Base-by-base conservation (phyloP, 2,329 filamentous ascomycete species). In the Madurella fahalii region DNA sequence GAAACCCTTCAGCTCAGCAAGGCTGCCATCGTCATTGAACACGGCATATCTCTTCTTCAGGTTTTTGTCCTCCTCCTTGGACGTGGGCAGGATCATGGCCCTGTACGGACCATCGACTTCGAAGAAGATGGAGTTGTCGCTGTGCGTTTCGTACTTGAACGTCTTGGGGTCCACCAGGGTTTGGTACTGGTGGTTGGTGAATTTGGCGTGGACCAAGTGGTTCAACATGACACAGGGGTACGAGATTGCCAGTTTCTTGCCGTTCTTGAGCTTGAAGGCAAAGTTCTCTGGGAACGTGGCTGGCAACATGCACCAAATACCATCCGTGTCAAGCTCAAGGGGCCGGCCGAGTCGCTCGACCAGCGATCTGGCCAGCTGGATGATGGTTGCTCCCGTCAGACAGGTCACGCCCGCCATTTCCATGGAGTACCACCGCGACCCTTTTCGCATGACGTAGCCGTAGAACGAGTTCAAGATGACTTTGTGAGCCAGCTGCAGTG, bases 181-280 rank as follows among this genome's bases (percentile, higher is more conserved):
- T 75, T 99, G 92, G 69, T 99, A 99, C 66, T 99, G 94, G 64
- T 97, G 86, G 64, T 99, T 99, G 25, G 94, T 99, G 71, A 96
- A 99, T 63, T 86, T 87, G 54, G 81, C 91, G 67, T 99, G 94
- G 8, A 99, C 94, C 3, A 96, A 80, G 69, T 99, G 94, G 70
- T 99, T 99, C 74, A 99, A 81, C 94, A 99, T 99, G 62, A 96
- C 91, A 70, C 94, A 99, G 53, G 94, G 94, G 67, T 99, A 99
- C 0, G 94, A 99, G 47, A 99, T 92, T n/a, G 87, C 79, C 57
- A 97, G 69, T 69, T 97, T 99, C 78, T 97, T 99, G 62, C 94
- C 94, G 64, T 92, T 95, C 71, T 93, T 95, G 63, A 96, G 74
- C 65, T 89, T 95, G 77, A 99, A 97, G 0, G 85, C 79, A 66